These are phyloP conservation scores for Sinapis alba DNA, from an alignment of 441 rosid species.

Conservation along the genomic window DNA sequence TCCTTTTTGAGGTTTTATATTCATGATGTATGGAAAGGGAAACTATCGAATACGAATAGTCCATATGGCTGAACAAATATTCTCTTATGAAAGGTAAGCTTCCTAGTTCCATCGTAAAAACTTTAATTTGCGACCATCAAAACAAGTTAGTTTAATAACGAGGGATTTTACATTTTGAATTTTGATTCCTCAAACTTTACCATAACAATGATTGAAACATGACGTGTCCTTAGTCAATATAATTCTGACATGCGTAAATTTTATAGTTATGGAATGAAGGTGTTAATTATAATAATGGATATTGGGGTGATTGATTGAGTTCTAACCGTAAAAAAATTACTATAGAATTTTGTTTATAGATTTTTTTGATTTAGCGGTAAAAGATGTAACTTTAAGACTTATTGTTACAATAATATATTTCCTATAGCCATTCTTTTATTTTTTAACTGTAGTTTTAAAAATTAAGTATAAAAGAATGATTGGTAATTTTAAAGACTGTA, in stretches of 20 bases:
- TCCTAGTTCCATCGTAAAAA: not conserved
- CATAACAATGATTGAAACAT: not conserved
- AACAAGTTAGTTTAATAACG: not conserved
- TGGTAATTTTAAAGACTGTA: too few relatives aligned
- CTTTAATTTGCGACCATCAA: not conserved
- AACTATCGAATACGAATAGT: constrained; percentile 14
- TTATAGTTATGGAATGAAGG: too few relatives aligned
- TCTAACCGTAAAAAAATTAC: too few relatives aligned
- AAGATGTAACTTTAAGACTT: too few relatives aligned
- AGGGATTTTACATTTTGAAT: not conserved
- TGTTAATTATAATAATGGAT: too few relatives aligned
- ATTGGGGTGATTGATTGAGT: too few relatives aligned
- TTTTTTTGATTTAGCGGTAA: too few relatives aligned
- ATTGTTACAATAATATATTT: too few relatives aligned
- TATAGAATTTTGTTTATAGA: too few relatives aligned
- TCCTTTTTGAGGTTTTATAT: constrained; percentile 6
- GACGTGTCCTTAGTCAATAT: not conserved
- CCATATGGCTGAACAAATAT: constrained; percentile 25
- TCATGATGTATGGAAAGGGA: not conserved
- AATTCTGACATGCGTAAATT: not conserved
- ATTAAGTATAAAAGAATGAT: too few relatives aligned
- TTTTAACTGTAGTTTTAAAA: too few relatives aligned
- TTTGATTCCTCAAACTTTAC: not conserved
- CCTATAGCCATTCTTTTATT: too few relatives aligned
- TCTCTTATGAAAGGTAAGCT: not conserved